Evolutionary conservation across 208 protist genomes (phyloP).

Genomic region (Trypanosoma theileri): DNA sequence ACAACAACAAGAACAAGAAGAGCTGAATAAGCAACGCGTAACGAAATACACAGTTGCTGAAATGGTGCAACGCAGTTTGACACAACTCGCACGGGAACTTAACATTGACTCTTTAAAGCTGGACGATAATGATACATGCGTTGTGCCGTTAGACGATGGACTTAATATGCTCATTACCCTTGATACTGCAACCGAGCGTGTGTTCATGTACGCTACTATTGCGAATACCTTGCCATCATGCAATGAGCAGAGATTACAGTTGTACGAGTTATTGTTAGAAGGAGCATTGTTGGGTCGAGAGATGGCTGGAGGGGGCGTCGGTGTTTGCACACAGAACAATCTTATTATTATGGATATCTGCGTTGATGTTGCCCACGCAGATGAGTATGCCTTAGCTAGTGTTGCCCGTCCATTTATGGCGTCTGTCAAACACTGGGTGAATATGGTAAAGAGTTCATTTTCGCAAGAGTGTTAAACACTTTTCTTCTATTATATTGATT

Average conservation of each 20-base stretch:
- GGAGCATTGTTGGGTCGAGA: conserved; percentile 77
- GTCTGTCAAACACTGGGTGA: conserved; percentile 43
- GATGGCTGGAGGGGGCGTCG: conserved; percentile 74
- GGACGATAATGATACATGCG: conserved; percentile 66
- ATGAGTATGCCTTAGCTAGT: conserved; percentile 43
- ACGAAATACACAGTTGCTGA: conserved; percentile 12
- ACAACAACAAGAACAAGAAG: conserved; percentile 8
- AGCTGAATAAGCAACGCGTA: conserved; percentile 3
- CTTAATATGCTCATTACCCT: conserved; percentile 60
- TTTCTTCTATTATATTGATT: background rate
- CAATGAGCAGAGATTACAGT: conserved; percentile 27
- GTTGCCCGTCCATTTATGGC: conserved; percentile 54
- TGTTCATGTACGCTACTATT: conserved; percentile 80
- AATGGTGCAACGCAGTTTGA: conserved; percentile 24
- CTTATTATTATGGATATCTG: conserved; percentile 76
- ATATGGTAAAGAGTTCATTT: conserved; percentile 4
- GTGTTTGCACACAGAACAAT: conserved; percentile 59
- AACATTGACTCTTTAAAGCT: conserved; percentile 35
- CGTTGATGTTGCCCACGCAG: conserved; percentile 55
- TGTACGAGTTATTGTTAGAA: conserved; percentile 78
- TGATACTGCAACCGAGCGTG: conserved; percentile 54
- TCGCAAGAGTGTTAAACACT: background rate
- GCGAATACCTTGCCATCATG: conserved; percentile 55
- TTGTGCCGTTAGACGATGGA: conserved; percentile 39
- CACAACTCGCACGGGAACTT: conserved; percentile 32